These are phyloP conservation scores for Fusarium longipes DNA, from an alignment of 2,329 filamentous ascomycete genomes.

Conservation along the genomic window DNA sequence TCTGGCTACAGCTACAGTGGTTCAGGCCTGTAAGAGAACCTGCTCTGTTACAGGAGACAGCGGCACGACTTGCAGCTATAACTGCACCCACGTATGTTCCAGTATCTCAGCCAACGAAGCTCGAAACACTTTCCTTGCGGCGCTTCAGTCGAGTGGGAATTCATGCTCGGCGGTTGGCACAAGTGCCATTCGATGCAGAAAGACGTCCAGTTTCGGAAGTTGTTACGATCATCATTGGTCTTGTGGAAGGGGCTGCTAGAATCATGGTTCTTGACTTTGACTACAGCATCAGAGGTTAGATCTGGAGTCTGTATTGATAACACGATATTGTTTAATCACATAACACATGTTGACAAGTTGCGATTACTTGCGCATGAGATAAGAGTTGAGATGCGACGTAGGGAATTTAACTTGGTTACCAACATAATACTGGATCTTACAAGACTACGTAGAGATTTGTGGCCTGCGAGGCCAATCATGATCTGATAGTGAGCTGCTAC, in stretches of 20 bases:
- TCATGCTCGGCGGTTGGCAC: constrained; percentile 11
- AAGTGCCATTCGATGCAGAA: background rate
- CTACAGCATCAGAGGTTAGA: too few species aligned
- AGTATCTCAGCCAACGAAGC: constrained; percentile 3
- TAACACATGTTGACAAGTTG: too few species aligned
- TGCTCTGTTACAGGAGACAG: background rate
- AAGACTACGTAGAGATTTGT: too few species aligned
- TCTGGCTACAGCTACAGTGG: background rate
- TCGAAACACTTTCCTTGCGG: constrained; percentile 9
- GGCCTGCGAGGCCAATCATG: too few species aligned
- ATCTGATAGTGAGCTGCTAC: too few species aligned
- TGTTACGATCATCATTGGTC: constrained; percentile 15
- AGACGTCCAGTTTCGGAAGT: constrained; percentile 8
- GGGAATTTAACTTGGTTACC: too few species aligned
- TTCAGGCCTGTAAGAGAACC: constrained; percentile 11
- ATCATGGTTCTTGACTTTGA: too few species aligned
- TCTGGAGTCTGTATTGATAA: too few species aligned
- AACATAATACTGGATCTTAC: too few species aligned
- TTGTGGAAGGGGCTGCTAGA: background rate
- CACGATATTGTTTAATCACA: too few species aligned
- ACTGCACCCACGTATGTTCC: background rate
- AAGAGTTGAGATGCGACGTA: too few species aligned
- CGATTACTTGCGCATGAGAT: too few species aligned
- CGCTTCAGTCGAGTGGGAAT: background rate
- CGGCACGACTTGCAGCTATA: constrained; percentile 1